These are phyloP conservation scores for Sugiyamaella xylanicola DNA, from an alignment of 1,139 yeast species.

Conservation along the genomic window DNA sequence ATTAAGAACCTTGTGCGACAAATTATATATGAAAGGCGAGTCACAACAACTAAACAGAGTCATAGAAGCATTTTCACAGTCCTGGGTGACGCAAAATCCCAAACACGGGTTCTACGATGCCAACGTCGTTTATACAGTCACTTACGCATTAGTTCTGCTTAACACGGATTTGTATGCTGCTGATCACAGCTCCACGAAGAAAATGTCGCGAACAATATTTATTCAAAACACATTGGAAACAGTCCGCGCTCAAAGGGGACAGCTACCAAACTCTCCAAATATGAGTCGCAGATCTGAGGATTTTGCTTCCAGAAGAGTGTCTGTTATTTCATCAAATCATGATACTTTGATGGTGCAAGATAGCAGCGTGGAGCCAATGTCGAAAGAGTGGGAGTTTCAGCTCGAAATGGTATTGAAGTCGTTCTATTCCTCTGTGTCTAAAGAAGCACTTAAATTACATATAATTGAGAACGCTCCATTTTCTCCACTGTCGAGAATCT, in stretches of 20 bases:
- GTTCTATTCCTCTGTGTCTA: conserved; percentile 36
- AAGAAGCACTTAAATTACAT: conserved; percentile 36
- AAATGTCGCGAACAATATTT: conserved; percentile 41
- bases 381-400: conserved; percentile 37
- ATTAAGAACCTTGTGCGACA: conserved; percentile 62
- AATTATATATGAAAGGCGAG: conserved; percentile 74
- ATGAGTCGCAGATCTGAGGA: conserved; percentile 16
- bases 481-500: conserved; percentile 16
- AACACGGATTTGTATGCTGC: conserved; percentile 50
- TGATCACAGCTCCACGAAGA: conserved; percentile 40
- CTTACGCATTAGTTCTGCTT: conserved; percentile 69
- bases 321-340: conserved; percentile 4
- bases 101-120: conserved; percentile 53
- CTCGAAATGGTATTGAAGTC: conserved; percentile 34
- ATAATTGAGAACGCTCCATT: conserved; percentile 27
- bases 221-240: conserved; percentile 37
- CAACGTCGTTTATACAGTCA: conserved; percentile 68
- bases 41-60: conserved; percentile 79
- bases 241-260: conserved; percentile 27
- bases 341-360: conserved; percentile 34
- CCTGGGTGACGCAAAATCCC: conserved; percentile 60
- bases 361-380: conserved; percentile 27
- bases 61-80: conserved; percentile 65
- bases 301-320: conserved; percentile 3
- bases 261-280: conserved; percentile 9